Conservation (phyloP, 805 yeast species). For the Phaffomyces thermotolerans region DNA sequence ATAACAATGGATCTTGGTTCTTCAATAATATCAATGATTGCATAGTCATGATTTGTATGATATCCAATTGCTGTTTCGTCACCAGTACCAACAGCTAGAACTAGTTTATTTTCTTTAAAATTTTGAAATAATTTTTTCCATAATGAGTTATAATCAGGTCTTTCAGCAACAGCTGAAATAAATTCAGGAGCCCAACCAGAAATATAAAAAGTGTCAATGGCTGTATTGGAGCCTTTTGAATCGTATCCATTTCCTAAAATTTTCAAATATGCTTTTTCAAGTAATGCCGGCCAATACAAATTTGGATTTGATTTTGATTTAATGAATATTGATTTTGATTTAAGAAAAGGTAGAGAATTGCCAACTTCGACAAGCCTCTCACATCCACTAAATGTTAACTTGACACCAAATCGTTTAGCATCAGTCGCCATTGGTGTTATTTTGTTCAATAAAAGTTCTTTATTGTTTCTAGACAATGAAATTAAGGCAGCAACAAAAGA, state of each 20-base stretch:
- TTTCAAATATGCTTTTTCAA: slow-evolving; percentile 71
- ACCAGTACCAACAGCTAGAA: slow-evolving; percentile 69
- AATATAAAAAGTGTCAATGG: slow-evolving; percentile 56
- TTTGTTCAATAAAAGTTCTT: slow-evolving; percentile 1
- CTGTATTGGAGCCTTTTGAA: slow-evolving; percentile 72
- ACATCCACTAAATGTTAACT: slow-evolving; percentile 46
- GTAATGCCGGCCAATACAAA: slow-evolving; percentile 56
- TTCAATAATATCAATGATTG: slow-evolving; percentile 37
- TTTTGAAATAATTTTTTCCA: slow-evolving; percentile 28
- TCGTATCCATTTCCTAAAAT: slow-evolving; percentile 46
- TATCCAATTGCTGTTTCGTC: slow-evolving; percentile 30
- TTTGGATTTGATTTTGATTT: slow-evolving; percentile 12
- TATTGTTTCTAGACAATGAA: slow-evolving; percentile 33
- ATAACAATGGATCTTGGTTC: slow-evolving; percentile 22
- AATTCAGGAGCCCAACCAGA: slow-evolving; percentile 74
- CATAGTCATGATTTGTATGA: slow-evolving; percentile 64
- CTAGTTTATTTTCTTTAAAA: slow-evolving; percentile 30
- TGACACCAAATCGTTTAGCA: slow-evolving; percentile 31
- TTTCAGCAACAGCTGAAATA: slow-evolving; percentile 24
- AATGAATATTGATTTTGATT: slow-evolving; percentile 12
- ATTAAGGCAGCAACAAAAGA: slow-evolving; percentile 68
- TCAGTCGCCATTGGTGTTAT: slow-evolving; percentile 15
- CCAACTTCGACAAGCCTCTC: slow-evolving; percentile 40
- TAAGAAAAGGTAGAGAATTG: slow-evolving; percentile 36
- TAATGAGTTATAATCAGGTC: slow-evolving; percentile 26